Conservation (phyloP, 2,329 filamentous ascomycete species). For the Trichocomaceae sp. region DNA sequence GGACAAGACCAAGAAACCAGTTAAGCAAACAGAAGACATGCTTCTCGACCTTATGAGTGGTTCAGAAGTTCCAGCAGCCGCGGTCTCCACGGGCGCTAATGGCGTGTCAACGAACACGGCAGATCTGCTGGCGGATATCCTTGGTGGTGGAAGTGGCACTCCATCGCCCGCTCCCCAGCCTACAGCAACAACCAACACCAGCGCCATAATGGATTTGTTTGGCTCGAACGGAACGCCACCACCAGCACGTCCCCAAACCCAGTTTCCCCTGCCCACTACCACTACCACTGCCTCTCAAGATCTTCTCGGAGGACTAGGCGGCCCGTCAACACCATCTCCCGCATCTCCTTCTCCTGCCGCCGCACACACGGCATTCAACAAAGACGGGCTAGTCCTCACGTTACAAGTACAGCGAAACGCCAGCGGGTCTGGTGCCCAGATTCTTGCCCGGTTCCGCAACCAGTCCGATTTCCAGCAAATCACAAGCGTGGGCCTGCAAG, state of each 20-base stretch:
- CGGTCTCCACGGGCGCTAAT: constrained; percentile 46
- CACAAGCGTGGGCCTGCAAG: constrained; percentile 75
- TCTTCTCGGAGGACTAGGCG: constrained; percentile 38
- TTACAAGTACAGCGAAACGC: constrained; percentile 75
- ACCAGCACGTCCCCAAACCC: constrained; percentile 37
- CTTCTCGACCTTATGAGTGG: constrained; percentile 89
- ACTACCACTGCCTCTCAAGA: constrained; percentile 21
- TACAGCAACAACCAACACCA: constrained; percentile 47
- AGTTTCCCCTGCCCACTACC: constrained; percentile 35
- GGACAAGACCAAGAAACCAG: constrained; percentile 65
- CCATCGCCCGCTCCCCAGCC: constrained; percentile 46
- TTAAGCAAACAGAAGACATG: constrained; percentile 83
- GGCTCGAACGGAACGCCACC: constrained; percentile 45
- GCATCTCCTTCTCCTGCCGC: constrained; percentile 47
- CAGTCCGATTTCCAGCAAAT: constrained; percentile 58
- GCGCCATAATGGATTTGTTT: constrained; percentile 90
- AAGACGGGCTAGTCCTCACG: constrained; percentile 73
- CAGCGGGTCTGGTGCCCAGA: constrained; percentile 61
- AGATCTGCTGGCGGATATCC: constrained; percentile 84
- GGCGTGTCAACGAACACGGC: constrained; percentile 63
- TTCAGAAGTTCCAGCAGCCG: constrained; percentile 52
- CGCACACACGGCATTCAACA: constrained; percentile 69
- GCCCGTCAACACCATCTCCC: constrained; percentile 20
- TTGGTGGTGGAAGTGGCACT: constrained; percentile 63
- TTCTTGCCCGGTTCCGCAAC: constrained; percentile 79